Base-by-base conservation (phyloP, 208 protist species). In the Angomonas deanei region DNA sequence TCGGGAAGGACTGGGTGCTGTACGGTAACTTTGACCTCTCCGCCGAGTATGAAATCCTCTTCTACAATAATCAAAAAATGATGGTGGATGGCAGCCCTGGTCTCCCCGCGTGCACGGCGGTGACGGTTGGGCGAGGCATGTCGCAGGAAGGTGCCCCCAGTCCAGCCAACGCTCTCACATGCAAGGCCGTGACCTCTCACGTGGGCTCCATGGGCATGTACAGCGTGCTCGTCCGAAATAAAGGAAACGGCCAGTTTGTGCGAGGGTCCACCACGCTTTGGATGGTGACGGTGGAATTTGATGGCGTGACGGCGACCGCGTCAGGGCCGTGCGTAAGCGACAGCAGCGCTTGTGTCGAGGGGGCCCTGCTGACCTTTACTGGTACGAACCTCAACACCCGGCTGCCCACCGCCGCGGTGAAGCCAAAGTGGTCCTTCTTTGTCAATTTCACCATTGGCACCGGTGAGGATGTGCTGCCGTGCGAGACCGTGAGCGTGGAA, bases 191-290 rank as follows among this genome's bases (percentile, higher is more conserved):
- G 26, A 39, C 28, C 36, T 33, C 49, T 26, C 52, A 42, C 6
- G 17, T 50, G 13, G 62, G 62, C 48, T 59, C 34, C 36, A 38
- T 67, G 24, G 62, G 62, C 27, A 67, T 67, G 62, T 67, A 60
- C 36, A 32, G 62, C 27, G 50, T 67, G 48, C 36, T 67, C 33
- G 52, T 67, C 6, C 33, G 55, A 13, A 50, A 67, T 50, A 55
- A 3, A 8, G 42, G 50, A 19, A 50, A 48, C 23, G 50, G n/a
- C 6, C 36, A 24, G 19, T 67, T 31, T 31, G 42, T 69, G 31
- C 46, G 39, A 1, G 55, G 64, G 27, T 28, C 64, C 6, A 60
- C 42, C 24, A 57, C 27, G 5, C 53, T 63, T 19, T 38, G 38
- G 17, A 15, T 33, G 23, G 31, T 65, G 10, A 60, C 49, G 21